phyloP scores from a whole-genome alignment of 139 green algal species.

The Tetraselmis chui region DNA sequence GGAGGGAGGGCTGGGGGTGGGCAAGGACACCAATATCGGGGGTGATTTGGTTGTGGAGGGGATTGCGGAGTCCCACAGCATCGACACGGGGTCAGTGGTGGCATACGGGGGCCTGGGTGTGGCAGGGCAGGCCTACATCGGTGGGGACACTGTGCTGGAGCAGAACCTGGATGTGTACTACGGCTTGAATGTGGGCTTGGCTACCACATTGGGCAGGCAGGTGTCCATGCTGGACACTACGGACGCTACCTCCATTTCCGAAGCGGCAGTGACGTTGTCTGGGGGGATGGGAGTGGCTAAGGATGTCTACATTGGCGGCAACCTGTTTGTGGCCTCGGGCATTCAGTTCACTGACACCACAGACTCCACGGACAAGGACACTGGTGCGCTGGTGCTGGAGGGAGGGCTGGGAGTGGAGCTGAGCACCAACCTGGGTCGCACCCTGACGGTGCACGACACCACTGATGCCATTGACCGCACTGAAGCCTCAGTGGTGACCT shows the following conservation, averaged over 20 bases:
- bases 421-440: neutral
- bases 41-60: neutral
- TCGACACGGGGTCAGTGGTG: neutral
- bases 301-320: neutral
- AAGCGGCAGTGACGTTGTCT: neutral
- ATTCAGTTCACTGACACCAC: neutral
- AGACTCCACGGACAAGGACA: neutral
- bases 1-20: neutral
- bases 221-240: neutral
- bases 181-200: neutral
- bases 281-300: neutral
- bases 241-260: neutral
- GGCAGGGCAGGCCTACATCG: neutral
- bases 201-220: neutral
- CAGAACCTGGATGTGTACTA: neutral
- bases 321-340: neutral
- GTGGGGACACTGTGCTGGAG: neutral
- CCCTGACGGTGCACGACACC: neutral
- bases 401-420: neutral
- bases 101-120: neutral
- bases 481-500: neutral
- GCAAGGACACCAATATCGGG: neutral
- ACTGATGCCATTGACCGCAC: neutral
- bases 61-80: neutral
- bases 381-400: neutral